These are phyloP conservation scores for Xylaria polymorpha DNA, from an alignment of 2,329 filamentous ascomycete species.

Conservation along the genomic window DNA sequence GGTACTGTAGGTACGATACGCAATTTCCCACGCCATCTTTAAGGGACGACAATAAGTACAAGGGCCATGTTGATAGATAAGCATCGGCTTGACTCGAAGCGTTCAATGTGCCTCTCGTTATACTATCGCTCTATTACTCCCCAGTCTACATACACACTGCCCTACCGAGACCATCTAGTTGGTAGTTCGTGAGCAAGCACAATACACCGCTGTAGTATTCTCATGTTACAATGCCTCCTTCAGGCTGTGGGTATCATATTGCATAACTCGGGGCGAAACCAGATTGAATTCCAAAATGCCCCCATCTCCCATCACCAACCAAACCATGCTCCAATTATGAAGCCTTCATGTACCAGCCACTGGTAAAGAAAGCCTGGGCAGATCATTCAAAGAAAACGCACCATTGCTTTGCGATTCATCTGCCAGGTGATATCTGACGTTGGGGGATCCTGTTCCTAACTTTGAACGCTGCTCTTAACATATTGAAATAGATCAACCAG, in stretches of 20 bases:
- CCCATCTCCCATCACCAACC: conserved; percentile 11
- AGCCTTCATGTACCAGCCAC: background rate
- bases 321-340: background rate
- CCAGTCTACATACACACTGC: background rate
- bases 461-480: background rate
- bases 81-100: background rate
- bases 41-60: background rate
- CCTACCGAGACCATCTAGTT: background rate
- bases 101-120: background rate
- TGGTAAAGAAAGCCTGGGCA: background rate
- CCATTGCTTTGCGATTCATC: conserved; percentile 13
- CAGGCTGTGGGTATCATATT: conserved; percentile 37
- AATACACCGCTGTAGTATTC: conserved; percentile 7
- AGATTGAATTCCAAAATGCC: conserved; percentile 8
- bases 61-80: background rate
- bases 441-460: background rate
- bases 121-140: conserved; percentile 9
- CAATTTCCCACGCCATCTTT: background rate
- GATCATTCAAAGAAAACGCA: background rate
- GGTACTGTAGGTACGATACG: too few species aligned
- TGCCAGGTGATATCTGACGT: background rate
- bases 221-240: conserved; percentile 14
- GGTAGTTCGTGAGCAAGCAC: background rate
- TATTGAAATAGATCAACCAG: background rate
- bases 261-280: conserved; percentile 20